Evolutionary conservation across 2,329 filamentous ascomycete species (phyloP).

Genomic region (Phaeosphaeriaceae sp.): DNA sequence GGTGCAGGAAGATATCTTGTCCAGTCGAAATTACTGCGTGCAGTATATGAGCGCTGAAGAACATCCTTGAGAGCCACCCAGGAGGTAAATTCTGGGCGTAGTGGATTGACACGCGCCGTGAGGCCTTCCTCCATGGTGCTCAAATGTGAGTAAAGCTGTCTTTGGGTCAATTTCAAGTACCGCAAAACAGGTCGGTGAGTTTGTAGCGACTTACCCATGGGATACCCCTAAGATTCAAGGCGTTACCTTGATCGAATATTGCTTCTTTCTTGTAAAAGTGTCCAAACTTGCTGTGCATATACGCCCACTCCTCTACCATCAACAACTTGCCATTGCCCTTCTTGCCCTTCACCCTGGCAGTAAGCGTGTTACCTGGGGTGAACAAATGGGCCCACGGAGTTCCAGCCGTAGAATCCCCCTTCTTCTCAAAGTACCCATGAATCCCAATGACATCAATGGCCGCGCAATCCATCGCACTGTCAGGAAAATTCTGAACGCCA

Average conservation of each 20-base stretch:
- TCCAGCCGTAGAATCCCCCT: slow-evolving; percentile 32
- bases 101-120: slow-evolving; percentile 27
- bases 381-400: slow-evolving; percentile 45
- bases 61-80: slow-evolving; percentile 31
- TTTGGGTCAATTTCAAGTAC: slow-evolving; percentile 1
- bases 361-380: slow-evolving; percentile 43
- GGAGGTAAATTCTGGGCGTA: slow-evolving; percentile 26
- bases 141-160: slow-evolving; percentile 40
- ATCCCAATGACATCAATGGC: slow-evolving; percentile 45
- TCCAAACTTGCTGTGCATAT: slow-evolving; percentile 31
- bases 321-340: slow-evolving; percentile 35
- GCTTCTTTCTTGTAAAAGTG: slow-evolving; percentile 40
- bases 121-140: slow-evolving; percentile 34
- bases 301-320: slow-evolving; percentile 45
- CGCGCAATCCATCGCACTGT: slow-evolving; percentile 39
- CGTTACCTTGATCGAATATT: slow-evolving; percentile 45
- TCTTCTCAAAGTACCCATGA: slow-evolving; percentile 41
- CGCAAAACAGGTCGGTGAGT: not conserved
- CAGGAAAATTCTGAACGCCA: slow-evolving; percentile 40
- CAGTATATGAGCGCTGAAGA: slow-evolving; percentile 26
- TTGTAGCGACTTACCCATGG: slow-evolving; percentile 37
- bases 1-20: slow-evolving; percentile 31
- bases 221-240: slow-evolving; percentile 44
- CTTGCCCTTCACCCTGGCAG: slow-evolving; percentile 30
- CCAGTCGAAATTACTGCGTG: slow-evolving; percentile 43